Evolutionary conservation across 176 grass and related monocot species (phyloP).

Genomic region (Rhynchospora pubera): DNA sequence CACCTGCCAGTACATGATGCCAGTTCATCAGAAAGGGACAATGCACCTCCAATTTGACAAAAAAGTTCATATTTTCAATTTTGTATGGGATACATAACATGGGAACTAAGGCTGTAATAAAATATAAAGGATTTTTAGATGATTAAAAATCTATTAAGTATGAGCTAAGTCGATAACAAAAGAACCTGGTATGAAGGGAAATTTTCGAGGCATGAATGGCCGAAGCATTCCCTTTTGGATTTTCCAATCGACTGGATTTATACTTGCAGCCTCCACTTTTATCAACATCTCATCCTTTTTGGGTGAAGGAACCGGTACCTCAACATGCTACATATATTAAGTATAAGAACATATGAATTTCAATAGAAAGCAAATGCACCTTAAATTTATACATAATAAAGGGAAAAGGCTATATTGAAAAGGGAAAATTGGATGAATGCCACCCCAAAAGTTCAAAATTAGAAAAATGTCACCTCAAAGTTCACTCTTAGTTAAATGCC

Average conservation of each 20-base stretch:
- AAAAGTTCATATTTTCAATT: too few relatives aligned
- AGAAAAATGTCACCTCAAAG: too few relatives aligned
- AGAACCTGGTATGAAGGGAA: conserved; percentile 51
- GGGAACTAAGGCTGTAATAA: too few relatives aligned
- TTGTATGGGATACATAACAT: too few relatives aligned
- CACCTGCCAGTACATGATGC: too few relatives aligned
- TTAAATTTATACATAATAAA: neutral
- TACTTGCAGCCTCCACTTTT: conserved; percentile 57
- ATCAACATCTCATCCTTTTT: conserved; percentile 51
- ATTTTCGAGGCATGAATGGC: conserved; percentile 50
- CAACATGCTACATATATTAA: conserved; percentile 36
- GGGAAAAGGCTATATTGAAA: neutral
- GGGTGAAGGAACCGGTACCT: conserved; percentile 46
- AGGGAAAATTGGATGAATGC: too few relatives aligned
- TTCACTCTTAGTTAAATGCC: too few relatives aligned
- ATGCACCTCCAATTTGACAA: too few relatives aligned
- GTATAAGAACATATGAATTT: neutral
- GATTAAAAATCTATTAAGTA: neutral
- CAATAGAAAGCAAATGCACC: neutral
- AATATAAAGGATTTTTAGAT: too few relatives aligned
- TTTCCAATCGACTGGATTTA: conserved; percentile 74
- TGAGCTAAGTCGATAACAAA: neutral
- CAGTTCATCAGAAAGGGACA: too few relatives aligned
- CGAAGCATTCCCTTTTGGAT: conserved; percentile 53
- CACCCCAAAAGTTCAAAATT: too few relatives aligned